A percentile compares a stretch with the other conserved stretches of the same genome.
These are phyloP conservation scores for Myxozyma neotropica DNA, from an alignment of 805 yeast genomes.

Conservation along the genomic window DNA sequence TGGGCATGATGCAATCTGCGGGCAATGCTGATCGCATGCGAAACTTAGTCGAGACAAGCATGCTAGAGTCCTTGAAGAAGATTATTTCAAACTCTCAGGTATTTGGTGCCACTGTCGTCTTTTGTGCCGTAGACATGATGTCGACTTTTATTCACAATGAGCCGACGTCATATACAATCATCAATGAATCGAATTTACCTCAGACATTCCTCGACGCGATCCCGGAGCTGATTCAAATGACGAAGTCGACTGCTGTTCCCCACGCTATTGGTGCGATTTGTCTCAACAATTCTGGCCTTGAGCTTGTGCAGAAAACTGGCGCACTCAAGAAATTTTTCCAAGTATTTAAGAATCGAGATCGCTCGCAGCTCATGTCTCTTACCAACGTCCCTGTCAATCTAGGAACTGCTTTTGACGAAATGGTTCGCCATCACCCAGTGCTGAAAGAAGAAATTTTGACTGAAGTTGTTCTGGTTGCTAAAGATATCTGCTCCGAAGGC, in stretches of 20 bases:
- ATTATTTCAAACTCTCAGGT: slow-evolving; percentile 58
- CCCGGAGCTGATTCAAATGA: slow-evolving; percentile 53
- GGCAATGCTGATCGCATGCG: slow-evolving; percentile 77
- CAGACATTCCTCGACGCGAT: slow-evolving; percentile 64
- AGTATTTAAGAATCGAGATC: slow-evolving; percentile 52
- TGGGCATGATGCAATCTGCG: slow-evolving; percentile 67
- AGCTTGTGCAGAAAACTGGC: slow-evolving; percentile 50
- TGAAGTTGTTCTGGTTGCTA: slow-evolving; percentile 39
- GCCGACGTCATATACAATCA: slow-evolving; percentile 81
- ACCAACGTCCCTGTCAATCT: slow-evolving; percentile 57
- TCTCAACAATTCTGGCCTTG: slow-evolving; percentile 71
- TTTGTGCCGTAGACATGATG: slow-evolving; percentile 64
- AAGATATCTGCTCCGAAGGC: slow-evolving; percentile 18
- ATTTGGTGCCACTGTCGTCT: slow-evolving; percentile 69
- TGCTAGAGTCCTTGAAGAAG: slow-evolving; percentile 62
- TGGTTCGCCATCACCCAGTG: slow-evolving; percentile 80
- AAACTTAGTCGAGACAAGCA: slow-evolving; percentile 80
- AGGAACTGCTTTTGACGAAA: slow-evolving; percentile 74
- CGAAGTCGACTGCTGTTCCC: slow-evolving; percentile 61
- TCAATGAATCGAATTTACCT: slow-evolving; percentile 76
- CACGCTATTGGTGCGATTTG: slow-evolving; percentile 83
- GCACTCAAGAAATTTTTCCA: slow-evolving; percentile 52
- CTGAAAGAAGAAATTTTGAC: slow-evolving; percentile 61
- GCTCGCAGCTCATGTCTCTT: slow-evolving; percentile 57
- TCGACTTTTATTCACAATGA: slow-evolving; percentile 80